Base-by-base conservation (phyloP, 2,329 filamentous ascomycete genomes). In the Alternaria incomplexa region DNA sequence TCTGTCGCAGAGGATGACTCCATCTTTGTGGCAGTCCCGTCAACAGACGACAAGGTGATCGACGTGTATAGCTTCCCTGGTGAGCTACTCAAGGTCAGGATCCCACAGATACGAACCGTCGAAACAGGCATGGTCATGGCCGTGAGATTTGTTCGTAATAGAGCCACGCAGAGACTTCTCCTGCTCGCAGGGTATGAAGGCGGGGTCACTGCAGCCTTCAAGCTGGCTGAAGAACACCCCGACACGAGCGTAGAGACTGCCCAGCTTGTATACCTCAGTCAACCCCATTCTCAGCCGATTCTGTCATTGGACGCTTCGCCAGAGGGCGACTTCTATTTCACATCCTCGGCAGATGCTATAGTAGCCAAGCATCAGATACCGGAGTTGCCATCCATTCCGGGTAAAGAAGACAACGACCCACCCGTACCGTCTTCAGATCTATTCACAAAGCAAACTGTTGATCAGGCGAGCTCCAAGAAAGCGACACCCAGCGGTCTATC, bases 41-140 rank as follows among this genome's bases (percentile, higher is more conserved):
- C 78, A n/a, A 72, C 77, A 17, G 77, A 81, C 59, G 83, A 85
- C 64, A 82, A 81, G 54, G 75, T 81, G 85, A 88, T 97, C 71
- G 93, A 97, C 73, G 88, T 99, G 47, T 97, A 92, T 77, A 87
- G 91, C 44, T 84, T 98, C 1, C 95, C 96, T 0, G 88, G 87
- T 3, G 90, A 94, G 73, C 84, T 80, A 26, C 87, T 94, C n/a
- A 82, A 89, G 17, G 88, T 90, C 47, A 85, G 85, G 0, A 84
- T 90, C 32, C 81, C 83, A 5, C 81, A 83, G 2, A 58, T 75
- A 72, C 48, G 77, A 75, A 30, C 82, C 81, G 70, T 62, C 55
- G 68, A 87, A 81, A 55, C 87, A 82, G 71, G 92, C 58, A 98
- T 98, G 94, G 89, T 93, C 43, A 98, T 98, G 96, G 89, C 92